A percentile compares a stretch with the other conserved stretches of the same genome.
Evolutionary conservation across 768 basidiomycete species (phyloP).

Genomic region (Krasilnikovozyma curviuscula): DNA sequence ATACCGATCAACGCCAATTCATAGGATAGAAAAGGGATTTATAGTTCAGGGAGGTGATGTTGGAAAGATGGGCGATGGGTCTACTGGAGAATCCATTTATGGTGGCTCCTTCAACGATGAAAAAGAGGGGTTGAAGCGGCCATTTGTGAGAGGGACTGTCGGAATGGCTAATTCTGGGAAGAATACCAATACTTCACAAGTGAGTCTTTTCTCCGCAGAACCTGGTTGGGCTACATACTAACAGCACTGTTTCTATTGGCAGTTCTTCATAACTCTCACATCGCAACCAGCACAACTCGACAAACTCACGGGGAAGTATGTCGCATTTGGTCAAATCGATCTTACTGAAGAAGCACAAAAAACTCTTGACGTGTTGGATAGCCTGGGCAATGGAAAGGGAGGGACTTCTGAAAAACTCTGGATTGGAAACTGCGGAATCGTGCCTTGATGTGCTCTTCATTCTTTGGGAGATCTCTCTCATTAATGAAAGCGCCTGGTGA

Average conservation of each 20-base stretch:
- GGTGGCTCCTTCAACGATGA: slow-evolving; percentile 37
- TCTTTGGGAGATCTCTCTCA: slow-evolving; percentile 67
- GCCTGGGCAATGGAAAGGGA: slow-evolving; percentile 27
- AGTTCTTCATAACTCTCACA: slow-evolving; percentile 37
- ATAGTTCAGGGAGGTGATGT: slow-evolving; percentile 40
- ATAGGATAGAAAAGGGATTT: slow-evolving; percentile 34
- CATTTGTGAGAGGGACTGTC: slow-evolving; percentile 31
- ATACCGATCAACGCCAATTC: slow-evolving; percentile 31
- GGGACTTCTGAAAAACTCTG: slow-evolving; percentile 26
- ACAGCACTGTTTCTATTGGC: too few species aligned
- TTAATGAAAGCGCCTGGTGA: slow-evolving; percentile 54
- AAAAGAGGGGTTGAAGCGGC: slow-evolving; percentile 33
- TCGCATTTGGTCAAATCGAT: slow-evolving; percentile 30
- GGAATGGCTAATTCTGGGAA: slow-evolving; percentile 39
- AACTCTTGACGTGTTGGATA: slow-evolving; percentile 27
- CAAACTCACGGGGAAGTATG: slow-evolving; percentile 37
- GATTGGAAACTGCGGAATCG: slow-evolving; percentile 23
- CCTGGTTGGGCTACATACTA: too few species aligned
- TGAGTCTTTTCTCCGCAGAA: slow-evolving; percentile 6
- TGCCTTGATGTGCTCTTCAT: slow-evolving; percentile 56
- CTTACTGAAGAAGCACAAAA: slow-evolving; percentile 19
- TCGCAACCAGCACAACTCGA: slow-evolving; percentile 29
- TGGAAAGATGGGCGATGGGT: slow-evolving; percentile 36
- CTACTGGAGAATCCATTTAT: slow-evolving; percentile 36
- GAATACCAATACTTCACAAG: slow-evolving; percentile 24